phyloP scores from a whole-genome alignment of 2,329 filamentous ascomycete species.

The Fonsecaea erecta region DNA sequence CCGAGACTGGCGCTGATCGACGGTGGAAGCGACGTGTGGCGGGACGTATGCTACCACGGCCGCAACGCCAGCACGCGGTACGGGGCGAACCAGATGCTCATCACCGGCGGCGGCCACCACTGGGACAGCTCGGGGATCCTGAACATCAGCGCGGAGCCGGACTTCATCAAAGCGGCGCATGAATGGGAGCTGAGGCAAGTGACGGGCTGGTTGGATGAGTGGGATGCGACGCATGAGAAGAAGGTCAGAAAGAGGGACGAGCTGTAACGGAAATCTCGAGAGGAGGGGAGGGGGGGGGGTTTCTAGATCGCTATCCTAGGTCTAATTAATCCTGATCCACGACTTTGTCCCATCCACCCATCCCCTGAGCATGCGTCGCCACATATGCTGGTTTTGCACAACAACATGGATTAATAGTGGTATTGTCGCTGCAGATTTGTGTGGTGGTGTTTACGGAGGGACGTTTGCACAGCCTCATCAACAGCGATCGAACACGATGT shows the following conservation, averaged over 20 bases:
- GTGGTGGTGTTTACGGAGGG: too few species aligned
- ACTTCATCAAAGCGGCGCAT: conserved; percentile 58
- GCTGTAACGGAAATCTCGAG: neutral
- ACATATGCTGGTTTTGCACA: neutral
- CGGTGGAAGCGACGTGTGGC: conserved; percentile 59
- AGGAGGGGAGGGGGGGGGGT: neutral
- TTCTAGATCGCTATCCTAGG: neutral
- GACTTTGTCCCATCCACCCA: too few species aligned
- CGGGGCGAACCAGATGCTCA: conserved; percentile 56
- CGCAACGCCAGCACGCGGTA: conserved; percentile 48
- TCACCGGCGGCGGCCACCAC: conserved; percentile 58
- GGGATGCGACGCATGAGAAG: conserved; percentile 19
- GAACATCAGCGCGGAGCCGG: conserved; percentile 53
- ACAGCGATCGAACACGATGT: neutral
- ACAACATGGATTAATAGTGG: neutral
- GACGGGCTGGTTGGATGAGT: conserved; percentile 44
- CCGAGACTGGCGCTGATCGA: conserved; percentile 58
- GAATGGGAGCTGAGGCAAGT: conserved; percentile 57
- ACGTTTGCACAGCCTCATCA: too few species aligned
- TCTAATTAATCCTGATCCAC: too few species aligned
- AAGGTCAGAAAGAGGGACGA: conserved; percentile 25
- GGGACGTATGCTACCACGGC: conserved; percentile 58
- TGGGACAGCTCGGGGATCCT: conserved; percentile 56
- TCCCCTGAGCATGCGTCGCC: neutral
- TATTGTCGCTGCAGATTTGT: too few species aligned